Base-by-base conservation (phyloP, 2,329 filamentous ascomycete species). In the Venturia carpophila region DNA sequence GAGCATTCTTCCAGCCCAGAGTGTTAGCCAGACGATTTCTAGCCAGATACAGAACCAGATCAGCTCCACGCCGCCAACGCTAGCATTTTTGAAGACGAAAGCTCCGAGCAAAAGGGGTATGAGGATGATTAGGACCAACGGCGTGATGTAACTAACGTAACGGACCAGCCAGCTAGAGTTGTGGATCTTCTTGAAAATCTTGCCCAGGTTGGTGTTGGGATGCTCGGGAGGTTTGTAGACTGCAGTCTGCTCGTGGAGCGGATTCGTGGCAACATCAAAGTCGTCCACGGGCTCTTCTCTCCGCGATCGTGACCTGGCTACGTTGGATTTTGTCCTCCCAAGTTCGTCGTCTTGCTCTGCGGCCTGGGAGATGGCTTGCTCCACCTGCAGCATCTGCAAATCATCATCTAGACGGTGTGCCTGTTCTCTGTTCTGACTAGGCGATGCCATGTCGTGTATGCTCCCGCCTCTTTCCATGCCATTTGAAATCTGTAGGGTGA, bases 31-130 rank as follows among this genome's bases (percentile, higher is more conserved):
- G 34, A 97, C 83, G 52, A 96, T 91, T 75, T 96, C 90, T 21
- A 97, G 82, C 93, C 93, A 97, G 68, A 97, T 91, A 39, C 90
- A 90, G 72, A 97, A 97, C 93, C 93, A 97, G 67, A 91, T 79
- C 56, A 97, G 79, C 68, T 85, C 73, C 0, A 96, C 91, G 24
- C 88, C 91, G 0, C 91, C 91, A 2, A 88, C 83, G 15, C 83
- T 85, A 1, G 88, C 79, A 61, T 82, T 68, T n/a, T 79, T 77
- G 67, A 82, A 88, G 1, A 83, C 68, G 21, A 89, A 75, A 1
- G 81, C 82, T 6, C 87, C 88, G 27, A 91, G 75, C 6, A 91
- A 77, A 49, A 90, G 75, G 0, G 89, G 89, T 60, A 90, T 84
- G 47, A 91, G 77, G 5, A 92, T 78, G 5, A 91, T 74, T 15